Evolutionary conservation across 1,139 yeast species (phyloP), one percentile per base, ranked within the genome.

Genomic region (Candida sojae): DNA sequence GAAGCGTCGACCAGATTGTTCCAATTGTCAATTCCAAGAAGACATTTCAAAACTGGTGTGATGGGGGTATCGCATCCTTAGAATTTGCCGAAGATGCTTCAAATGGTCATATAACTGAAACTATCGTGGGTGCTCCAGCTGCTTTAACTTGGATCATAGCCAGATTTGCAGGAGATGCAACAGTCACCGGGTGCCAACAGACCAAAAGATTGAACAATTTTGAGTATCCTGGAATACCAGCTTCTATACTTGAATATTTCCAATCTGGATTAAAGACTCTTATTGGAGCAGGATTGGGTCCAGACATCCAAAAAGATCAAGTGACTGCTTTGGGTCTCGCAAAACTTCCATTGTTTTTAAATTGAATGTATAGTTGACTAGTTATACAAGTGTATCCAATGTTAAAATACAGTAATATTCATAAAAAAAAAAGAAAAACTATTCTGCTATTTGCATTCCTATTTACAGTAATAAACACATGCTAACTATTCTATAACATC

Each of bases 31-130:
- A 60, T 40, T 56, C 66, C 2, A 54, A 55, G 42, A 56, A 66
- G 48, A 62, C 59, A 3, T 68, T 62, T 49, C 56, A 66, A 21
- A 52, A 47, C 26, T 70, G 71, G 68, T 68, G 73, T 55, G 58
- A 53, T 5, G 54, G 57, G 48, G 71, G 68, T 6, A 63, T 65
- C 21, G 42, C 48, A 7, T 66, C 71, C 0, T 48, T 66, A 13
- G 71, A 68, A 48, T 60, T 66, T 44, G 57, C 66, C 25, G 58
- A 56, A 9, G 62, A 61, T 42, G 31, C 50, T 4, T 48, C 58
- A 5, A 55, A 64, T 26, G 68, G 70, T 17, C 72, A 67, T 51
- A 39, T 63, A 29, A 51, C 60, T 21, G 69, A 65, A 48, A 40
- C 55, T 5, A 38, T 53, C 23, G 55, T 59, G 38, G 71, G 72